Evolutionary conservation across 768 basidiomycete genomes (phyloP).

Genomic region (Exidia glandulosa): DNA sequence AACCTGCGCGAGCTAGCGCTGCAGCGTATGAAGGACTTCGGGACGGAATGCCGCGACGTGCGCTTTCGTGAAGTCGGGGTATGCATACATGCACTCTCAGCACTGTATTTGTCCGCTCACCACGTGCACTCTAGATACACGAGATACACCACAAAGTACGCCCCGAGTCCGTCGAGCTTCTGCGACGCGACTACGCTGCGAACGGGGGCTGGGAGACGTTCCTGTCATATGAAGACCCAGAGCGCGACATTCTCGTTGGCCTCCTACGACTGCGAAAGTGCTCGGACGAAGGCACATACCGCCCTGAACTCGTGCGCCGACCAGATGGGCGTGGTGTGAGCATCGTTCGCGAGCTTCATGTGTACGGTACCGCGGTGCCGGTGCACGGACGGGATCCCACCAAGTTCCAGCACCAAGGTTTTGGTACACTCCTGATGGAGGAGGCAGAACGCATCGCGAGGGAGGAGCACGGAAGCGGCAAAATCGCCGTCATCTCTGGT

Average conservation of each 20-base stretch:
- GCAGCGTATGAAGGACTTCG: conserved; percentile 98
- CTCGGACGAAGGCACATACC: conserved; percentile 93
- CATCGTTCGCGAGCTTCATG: conserved; percentile 92
- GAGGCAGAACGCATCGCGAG: conserved; percentile 96
- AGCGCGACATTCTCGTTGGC: conserved; percentile 91
- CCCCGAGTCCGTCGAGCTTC: conserved; percentile 88
- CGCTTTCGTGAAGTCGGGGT: conserved; percentile 97
- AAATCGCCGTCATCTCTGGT: conserved; percentile 96
- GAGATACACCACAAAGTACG: conserved; percentile 98
- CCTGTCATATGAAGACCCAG: conserved; percentile 96
- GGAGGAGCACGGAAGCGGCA: conserved; percentile 92
- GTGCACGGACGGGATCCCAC: conserved; percentile 96
- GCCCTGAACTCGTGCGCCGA: conserved; percentile 70
- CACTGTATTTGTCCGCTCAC: not conserved
- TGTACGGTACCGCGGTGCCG: conserved; percentile 96
- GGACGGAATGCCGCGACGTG: conserved; percentile 93
- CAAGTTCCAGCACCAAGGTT: conserved; percentile 97
- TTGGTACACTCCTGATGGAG: conserved; percentile 96
- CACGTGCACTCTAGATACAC: conserved; percentile 54
- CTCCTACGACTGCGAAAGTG: conserved; percentile 87
- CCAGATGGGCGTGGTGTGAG: conserved; percentile 66
- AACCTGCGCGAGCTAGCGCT: conserved; percentile 93
- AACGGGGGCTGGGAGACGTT: conserved; percentile 99
- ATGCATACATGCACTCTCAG: conserved; percentile 22
- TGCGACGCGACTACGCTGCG: conserved; percentile 89